A percentile compares a stretch with the other conserved stretches of the same genome.
Conservation (phyloP, 2,329 filamentous ascomycete species). For the Microascus cirrosus region DNA sequence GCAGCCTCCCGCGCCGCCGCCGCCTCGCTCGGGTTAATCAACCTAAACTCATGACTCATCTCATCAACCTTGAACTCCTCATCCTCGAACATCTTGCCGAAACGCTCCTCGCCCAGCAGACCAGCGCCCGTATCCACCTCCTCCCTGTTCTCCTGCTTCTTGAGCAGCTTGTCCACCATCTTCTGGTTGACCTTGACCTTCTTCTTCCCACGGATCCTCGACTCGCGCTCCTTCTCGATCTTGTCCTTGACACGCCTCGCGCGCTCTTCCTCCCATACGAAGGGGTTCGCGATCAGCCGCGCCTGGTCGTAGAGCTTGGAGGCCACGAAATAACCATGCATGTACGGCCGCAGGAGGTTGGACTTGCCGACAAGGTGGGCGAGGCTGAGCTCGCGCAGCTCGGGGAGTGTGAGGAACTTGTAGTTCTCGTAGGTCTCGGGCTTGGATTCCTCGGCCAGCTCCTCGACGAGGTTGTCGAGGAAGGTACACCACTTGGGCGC, state of each 20-base stretch:
- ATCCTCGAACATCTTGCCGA: conserved; percentile 81
- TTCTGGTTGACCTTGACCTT: conserved; percentile 95
- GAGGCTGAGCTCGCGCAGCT: conserved; percentile 75
- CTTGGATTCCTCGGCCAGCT: conserved; percentile 79
- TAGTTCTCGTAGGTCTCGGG: conserved; percentile 95
- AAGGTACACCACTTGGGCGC: conserved; percentile 95
- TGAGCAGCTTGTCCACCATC: conserved; percentile 62
- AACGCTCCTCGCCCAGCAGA: conserved; percentile 75
- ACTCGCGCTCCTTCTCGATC: conserved; percentile 94
- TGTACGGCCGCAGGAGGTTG: conserved; percentile 83
- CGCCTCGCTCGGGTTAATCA: conserved; percentile 75
- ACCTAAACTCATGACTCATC: conserved; percentile 71
- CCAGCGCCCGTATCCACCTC: conserved; percentile 49
- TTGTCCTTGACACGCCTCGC: conserved; percentile 87
- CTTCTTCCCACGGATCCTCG: conserved; percentile 84
- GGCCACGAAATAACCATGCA: conserved; percentile 98
- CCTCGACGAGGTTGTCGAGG: conserved; percentile 94
- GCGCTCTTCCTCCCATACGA: conserved; percentile 85
- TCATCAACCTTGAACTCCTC: conserved; percentile 91
- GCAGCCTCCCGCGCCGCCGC: neutral
- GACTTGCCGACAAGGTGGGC: conserved; percentile 86
- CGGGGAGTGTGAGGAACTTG: conserved; percentile 88
- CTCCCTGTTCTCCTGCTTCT: conserved; percentile 49
- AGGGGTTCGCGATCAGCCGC: conserved; percentile 82
- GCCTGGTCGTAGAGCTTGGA: conserved; percentile 95